Conservation (phyloP, 2,329 filamentous ascomycete species). For the Aspergillus fumigatiaffinis region DNA sequence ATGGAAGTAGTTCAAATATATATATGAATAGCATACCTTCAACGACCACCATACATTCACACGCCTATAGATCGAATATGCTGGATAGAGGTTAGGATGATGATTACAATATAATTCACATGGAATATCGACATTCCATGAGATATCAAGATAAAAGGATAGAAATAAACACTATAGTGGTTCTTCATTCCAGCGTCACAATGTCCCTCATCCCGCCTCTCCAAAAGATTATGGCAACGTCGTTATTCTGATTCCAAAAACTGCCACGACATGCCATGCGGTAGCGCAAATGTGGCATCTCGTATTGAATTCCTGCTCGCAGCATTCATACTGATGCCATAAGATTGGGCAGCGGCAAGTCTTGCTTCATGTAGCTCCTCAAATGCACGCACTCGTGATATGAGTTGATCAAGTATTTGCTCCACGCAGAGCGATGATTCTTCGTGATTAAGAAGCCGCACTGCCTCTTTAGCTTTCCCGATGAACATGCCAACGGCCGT, state of each 20-base stretch:
- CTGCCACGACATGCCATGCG: neutral
- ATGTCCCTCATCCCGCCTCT: neutral
- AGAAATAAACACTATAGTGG: no score
- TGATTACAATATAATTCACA: no score
- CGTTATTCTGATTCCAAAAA: neutral
- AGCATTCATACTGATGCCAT: neutral
- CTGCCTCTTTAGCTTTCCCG: conserved; percentile 17
- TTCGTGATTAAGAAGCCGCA: neutral
- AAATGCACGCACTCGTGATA: neutral
- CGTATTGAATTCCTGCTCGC: neutral
- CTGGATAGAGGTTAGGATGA: no score
- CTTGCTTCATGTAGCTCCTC: neutral
- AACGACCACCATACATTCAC: no score
- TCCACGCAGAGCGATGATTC: neutral
- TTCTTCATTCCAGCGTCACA: neutral
- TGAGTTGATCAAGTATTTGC: neutral
- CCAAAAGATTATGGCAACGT: no score
- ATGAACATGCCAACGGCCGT: conserved; percentile 12
- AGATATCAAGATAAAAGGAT: no score
- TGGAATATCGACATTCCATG: no score
- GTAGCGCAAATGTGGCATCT: neutral
- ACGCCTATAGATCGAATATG: no score
- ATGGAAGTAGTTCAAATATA: no score
- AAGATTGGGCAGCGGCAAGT: neutral
- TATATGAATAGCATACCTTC: no score